Evolutionary conservation across 1,284 basidiomycete species (phyloP), one percentile per base, ranked within the genome.

Genomic region (Tilletia walkeri): DNA sequence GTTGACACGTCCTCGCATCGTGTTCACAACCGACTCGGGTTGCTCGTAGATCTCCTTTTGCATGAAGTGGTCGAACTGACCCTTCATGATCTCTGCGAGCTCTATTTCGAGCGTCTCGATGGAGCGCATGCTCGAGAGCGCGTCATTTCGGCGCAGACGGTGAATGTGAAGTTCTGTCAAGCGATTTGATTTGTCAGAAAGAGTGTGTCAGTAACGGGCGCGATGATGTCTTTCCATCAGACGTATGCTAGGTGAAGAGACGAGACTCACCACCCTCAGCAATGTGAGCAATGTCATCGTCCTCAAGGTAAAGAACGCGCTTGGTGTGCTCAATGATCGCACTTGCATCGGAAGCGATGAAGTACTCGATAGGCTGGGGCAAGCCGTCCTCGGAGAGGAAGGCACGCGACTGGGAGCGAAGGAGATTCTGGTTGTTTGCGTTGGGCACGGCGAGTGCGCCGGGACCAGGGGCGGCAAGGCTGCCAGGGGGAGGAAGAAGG

Each of bases 21-120:
- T 99, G 89, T 99, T 99, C 86, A 99, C 94, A 78, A 99, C 96
- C 65, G 94, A 97, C 84, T 99, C 96, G 73, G 95, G 96, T 86
- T 99, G 96, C 85, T 99, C 96, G 88, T 96, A 99, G 83, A 99
- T 99, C 86, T 99, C 96, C 88, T 99, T 99, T 86, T 99, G 95
- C 96, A 99, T 99, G 86, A 99, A 99, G 86, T 96, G 95, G 84
- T 95, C 93, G 84, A 97, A 99, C 85, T 94, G 93, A 84, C 96
- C 96, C 89, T 99, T 99, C 96, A 99, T 99, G 87, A 99, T 99
- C 81, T 96, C 96, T 48, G 95, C 96, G 66, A 99, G 90, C 86
- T 99, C 96, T 81, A 99, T 91, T 86, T 99, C 96, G 81, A 99
- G 90, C 18, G 95, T 97, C 87, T 99, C 96, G 85, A 99, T 99